A percentile compares a stretch with the other conserved stretches of the same genome.
Conservation (phyloP, 441 rosid species). For the Lepidium campestre region DNA sequence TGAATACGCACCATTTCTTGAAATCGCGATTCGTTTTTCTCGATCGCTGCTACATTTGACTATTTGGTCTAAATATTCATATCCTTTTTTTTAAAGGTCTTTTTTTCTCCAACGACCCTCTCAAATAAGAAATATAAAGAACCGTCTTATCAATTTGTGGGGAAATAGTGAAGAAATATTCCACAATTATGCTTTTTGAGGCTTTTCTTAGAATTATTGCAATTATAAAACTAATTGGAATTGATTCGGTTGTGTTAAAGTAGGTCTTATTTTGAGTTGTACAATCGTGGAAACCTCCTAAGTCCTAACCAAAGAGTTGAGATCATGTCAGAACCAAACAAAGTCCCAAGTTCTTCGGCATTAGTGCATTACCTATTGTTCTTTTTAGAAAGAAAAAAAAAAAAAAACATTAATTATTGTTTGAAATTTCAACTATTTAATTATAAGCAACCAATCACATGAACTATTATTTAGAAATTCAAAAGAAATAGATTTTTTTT, state of each 20-base stretch:
- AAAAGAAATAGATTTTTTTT: too few species aligned
- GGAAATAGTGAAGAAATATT: not conserved
- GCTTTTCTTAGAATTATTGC: not conserved
- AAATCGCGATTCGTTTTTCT: slow-evolving; percentile 19
- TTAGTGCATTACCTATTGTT: not conserved
- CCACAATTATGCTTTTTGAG: not conserved
- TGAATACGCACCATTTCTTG: slow-evolving; percentile 7
- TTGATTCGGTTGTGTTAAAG: not conserved
- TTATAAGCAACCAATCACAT: too few species aligned
- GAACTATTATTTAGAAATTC: too few species aligned
- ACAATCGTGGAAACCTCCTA: slow-evolving; percentile 11
- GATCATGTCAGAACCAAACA: not conserved
- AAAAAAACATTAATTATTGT: too few species aligned
- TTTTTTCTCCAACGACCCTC: not conserved
- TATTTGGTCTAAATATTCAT: not conserved
- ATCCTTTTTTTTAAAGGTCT: not conserved
- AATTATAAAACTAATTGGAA: not conserved
- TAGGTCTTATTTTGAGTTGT: not conserved
- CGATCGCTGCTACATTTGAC: slow-evolving; percentile 19
- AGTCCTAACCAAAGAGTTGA: not conserved
- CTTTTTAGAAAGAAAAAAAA: too few species aligned
- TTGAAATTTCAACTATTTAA: too few species aligned
- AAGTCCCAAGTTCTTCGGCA: not conserved
- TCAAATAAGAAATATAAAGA: not conserved
- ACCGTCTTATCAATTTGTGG: not conserved